phyloP scores from a whole-genome alignment of 106 monocot species.

The Dendrobium chrysotoxum region DNA sequence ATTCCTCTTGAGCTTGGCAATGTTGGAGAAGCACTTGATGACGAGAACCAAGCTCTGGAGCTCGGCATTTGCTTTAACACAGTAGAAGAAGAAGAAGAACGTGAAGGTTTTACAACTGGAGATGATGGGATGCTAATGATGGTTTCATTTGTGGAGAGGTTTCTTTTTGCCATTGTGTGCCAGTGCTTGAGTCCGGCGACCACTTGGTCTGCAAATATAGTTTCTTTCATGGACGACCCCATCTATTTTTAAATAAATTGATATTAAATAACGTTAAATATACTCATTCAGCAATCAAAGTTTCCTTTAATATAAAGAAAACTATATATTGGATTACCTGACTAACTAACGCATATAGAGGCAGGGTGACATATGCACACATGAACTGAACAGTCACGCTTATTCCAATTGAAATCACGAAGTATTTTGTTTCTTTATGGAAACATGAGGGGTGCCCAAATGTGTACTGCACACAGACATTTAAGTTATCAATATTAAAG shows the following conservation, averaged over 20 bases:
- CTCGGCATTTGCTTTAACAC: background rate
- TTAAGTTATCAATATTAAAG: too few relatives aligned
- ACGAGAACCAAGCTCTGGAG: background rate
- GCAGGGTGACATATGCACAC: constrained; percentile 47
- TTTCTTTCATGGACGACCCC: constrained; percentile 42
- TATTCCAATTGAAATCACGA: constrained; percentile 15
- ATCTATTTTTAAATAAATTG: constrained; percentile 18
- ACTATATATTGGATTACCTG: constrained; percentile 28
- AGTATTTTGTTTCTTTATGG: constrained; percentile 17
- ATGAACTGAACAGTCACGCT: constrained; percentile 32
- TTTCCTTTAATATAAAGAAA: background rate
- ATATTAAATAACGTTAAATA: too few relatives aligned
- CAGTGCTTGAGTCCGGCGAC: constrained; percentile 31
- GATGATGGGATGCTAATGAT: background rate
- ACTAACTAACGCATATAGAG: constrained; percentile 44
- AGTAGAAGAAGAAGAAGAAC: background rate
- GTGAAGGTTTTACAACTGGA: background rate
- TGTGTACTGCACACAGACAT: constrained; percentile 23
- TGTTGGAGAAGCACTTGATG: background rate
- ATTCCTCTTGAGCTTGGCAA: background rate
- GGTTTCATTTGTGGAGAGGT: constrained; percentile 9
- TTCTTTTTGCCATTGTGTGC: constrained; percentile 27
- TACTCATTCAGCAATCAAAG: too few relatives aligned
- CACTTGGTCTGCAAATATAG: constrained; percentile 31
- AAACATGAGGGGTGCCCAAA: constrained; percentile 42